Evolutionary conservation across 768 basidiomycete species (phyloP), one percentile per base, ranked within the genome.

Genomic region (Termitomyces sp.): DNA sequence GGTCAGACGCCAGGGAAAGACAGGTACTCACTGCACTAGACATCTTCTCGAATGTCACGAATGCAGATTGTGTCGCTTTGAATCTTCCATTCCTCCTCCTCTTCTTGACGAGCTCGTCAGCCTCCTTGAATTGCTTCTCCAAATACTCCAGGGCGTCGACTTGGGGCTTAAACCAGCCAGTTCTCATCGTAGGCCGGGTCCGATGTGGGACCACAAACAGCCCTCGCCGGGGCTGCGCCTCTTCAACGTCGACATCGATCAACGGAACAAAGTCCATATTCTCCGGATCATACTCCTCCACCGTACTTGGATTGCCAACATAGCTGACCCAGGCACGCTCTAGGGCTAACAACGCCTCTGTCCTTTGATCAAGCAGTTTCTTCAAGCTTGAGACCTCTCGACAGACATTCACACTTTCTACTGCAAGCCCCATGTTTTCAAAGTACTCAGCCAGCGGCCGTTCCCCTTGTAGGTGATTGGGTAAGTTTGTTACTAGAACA

Each of bases 1-100:
- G 40, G 8, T 49, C 19, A 32, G 10, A 17, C 3, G 11, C 14
- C 19, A 19, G 19, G 10, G 6, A 14, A 41, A 16, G 16, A 14
- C 16, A 9, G 17, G 16, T 30, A 75, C 89, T 67, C 68, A 94
- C 92, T 25, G 94, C 92, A 63, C 87, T 88, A 1, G 91, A 89
- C 85, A 95, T 91, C 66, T 92, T 92, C 72, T 97, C 93, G 63
- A 99, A 98, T 0, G 97, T 98, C 19, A 98, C 90, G 65, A 98
- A 99, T 0, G 94, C 97, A 30, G 84, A 82, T 44, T 87, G 85
- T 1, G 91, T 92, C 2, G 94, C 79, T 62, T 81, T 86, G 68
- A 92, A 95, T 64, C 82, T 88, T 17, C 89, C 91, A 4, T 71
- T 72, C 61, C 79, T 76, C 44, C 96, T 76, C 65, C 86, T 78